A percentile compares a stretch with the other conserved stretches of the same genome.
These are phyloP conservation scores for Basidiobolus meristosporus DNA, from an alignment of 371 early-diverging fungal genomes.

Conservation along the genomic window DNA sequence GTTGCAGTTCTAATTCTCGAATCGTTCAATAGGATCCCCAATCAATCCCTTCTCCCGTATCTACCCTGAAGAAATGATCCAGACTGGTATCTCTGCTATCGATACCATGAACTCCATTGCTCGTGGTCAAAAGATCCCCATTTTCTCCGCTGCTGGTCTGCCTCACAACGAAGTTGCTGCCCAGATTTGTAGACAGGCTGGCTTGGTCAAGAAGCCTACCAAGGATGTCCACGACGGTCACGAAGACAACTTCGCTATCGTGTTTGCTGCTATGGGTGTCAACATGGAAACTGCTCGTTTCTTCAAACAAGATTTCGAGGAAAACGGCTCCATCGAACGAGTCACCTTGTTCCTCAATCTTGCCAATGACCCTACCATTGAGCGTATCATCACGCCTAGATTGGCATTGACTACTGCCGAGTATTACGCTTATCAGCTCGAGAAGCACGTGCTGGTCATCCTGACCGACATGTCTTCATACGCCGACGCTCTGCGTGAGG, in stretches of 20 bases:
- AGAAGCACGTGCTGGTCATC: constrained; percentile 99
- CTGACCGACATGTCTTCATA: constrained; percentile 99
- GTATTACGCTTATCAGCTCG: constrained; percentile 99
- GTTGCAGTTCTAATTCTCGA: background rate
- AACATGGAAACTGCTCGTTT: constrained; percentile 99
- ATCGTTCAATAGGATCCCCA: constrained; percentile 57
- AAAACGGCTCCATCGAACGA: constrained; percentile 98
- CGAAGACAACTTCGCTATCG: constrained; percentile 99
- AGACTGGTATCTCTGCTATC: constrained; percentile 99
- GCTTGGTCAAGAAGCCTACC: constrained; percentile 84
- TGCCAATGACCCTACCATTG: constrained; percentile 99
- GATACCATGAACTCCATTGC: constrained; percentile 99
- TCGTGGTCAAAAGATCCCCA: constrained; percentile 99
- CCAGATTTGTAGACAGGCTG: constrained; percentile 99
- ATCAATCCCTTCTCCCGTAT: constrained; percentile 99
- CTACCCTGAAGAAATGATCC: constrained; percentile 99
- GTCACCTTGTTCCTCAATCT: constrained; percentile 98
- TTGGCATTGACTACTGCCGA: constrained; percentile 99
- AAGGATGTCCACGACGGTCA: constrained; percentile 96
- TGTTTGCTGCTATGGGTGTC: constrained; percentile 99
- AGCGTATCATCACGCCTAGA: constrained; percentile 99
- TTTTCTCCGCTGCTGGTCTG: constrained; percentile 99
- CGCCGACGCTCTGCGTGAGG: constrained; percentile 99
- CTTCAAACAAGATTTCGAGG: constrained; percentile 99
- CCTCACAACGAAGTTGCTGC: constrained; percentile 99